Evolutionary conservation across 306 rosid species (phyloP), one percentile per base, ranked within the genome.

Genomic region (Vigna reflexopilosa): DNA sequence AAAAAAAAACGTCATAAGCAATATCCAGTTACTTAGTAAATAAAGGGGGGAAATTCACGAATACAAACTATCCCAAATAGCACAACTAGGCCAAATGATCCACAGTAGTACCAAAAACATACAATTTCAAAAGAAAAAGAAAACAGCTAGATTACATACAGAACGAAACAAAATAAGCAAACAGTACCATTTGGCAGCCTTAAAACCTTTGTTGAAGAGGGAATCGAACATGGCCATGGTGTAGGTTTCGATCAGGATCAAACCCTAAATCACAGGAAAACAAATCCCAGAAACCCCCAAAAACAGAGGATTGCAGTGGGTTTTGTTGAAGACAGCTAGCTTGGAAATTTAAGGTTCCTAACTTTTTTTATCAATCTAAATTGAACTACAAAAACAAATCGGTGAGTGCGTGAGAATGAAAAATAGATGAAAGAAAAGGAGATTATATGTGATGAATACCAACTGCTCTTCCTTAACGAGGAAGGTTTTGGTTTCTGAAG

Each of bases 161-260:
- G 20, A 32, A 36, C 28, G 1, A 73, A 47, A 55, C 3, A 67
- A 36, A 12, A 51, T 1, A 20, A 65, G n/a, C 12, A 50, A 24
- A 13, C 3, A 72, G 79, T 82, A 95, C 98, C 98, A 95, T 82
- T 92, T 90, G 77, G 91, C 83, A 50, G 97, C 97, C 77, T 88
- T 93, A 80, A 95, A 95, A 84, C 96, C 97, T 86, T 87, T 84
- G 92, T 81, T 90, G 93, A 95, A 93, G 90, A 95, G 85, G 42
- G 98, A 91, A 77, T 86, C 92, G 73, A 94, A 93, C 91, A 90
- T 88, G 89, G 96, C 85, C 97, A 89, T 90, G 87, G 76, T 71
- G 68, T 14, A 8, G 69, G 40, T 77, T 68, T 26, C 52, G 80
- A 85, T 64, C 82, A 82, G 70, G 83, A 83, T 57, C 72, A 75